phyloP scores from a whole-genome alignment of 331 rosid species.

The Erythrophleum ivorense region DNA sequence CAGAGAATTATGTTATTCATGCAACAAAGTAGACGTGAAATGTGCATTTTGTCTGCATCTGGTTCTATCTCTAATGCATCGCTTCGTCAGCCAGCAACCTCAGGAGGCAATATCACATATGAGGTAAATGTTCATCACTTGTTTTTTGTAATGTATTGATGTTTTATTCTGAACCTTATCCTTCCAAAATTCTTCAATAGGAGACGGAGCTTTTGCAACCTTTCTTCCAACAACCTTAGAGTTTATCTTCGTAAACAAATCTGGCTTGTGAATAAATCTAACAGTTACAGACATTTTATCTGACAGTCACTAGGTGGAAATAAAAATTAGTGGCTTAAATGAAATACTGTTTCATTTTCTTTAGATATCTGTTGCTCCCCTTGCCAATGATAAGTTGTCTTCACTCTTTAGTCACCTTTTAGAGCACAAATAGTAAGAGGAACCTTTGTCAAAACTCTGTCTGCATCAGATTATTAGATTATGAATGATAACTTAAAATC shows the following conservation, averaged over 20 bases:
- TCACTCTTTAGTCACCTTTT: slow-evolving; percentile 4
- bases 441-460: slow-evolving; percentile 26
- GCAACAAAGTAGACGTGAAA: slow-evolving; percentile 96
- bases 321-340: not conserved
- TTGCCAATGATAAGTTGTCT: not conserved
- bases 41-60: slow-evolving; percentile 91
- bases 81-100: slow-evolving; percentile 90
- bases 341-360: not conserved
- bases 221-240: not conserved
- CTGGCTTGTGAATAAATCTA: slow-evolving; percentile 2
- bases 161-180: not conserved
- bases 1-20: slow-evolving; percentile 88
- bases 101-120: slow-evolving; percentile 87
- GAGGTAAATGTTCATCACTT: slow-evolving; percentile 62
- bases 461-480: slow-evolving; percentile 12
- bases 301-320: not conserved
- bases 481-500: slow-evolving; percentile 8
- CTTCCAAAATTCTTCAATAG: not conserved
- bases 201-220: not conserved
- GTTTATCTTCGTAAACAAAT: not conserved
- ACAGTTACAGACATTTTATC: slow-evolving; percentile 21
- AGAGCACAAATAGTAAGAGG: slow-evolving; percentile 10
- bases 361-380: not conserved
- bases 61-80: slow-evolving; percentile 90
- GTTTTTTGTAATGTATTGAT: not conserved